Evolutionary conservation across 345 rosid species (phyloP).

Genomic region (Brassica incana): DNA sequence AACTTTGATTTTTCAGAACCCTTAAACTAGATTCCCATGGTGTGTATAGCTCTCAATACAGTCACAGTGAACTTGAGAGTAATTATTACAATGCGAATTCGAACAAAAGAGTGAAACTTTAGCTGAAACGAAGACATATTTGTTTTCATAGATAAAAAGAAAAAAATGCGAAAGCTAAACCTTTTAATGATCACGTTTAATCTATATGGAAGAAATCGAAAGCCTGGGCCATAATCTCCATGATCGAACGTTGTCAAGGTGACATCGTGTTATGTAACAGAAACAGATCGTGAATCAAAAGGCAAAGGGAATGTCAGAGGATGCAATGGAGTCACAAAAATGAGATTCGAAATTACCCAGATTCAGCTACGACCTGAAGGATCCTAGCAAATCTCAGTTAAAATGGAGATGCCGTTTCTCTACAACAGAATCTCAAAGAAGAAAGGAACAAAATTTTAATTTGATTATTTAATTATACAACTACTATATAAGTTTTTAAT

Average conservation of each 20-base stretch:
- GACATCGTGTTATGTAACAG: neutral
- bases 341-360: constrained; percentile 34
- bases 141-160: constrained; percentile 17
- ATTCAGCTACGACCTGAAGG: constrained; percentile 28
- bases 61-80: constrained; percentile 1
- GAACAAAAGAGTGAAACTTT: constrained; percentile 6
- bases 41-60: neutral
- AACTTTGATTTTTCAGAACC: neutral
- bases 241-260: constrained; percentile 3
- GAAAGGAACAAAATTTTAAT: constrained; percentile 15
- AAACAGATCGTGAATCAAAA: constrained; percentile 20
- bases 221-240: neutral
- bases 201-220: neutral
- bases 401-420: constrained; percentile 27
- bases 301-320: constrained; percentile 1
- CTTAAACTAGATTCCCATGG: neutral
- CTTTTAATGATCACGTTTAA: neutral
- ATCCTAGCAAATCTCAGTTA: constrained; percentile 16
- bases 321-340: neutral
- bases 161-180: neutral
- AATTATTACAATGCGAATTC: constrained; percentile 7
- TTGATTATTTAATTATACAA: neutral
- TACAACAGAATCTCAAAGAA: constrained; percentile 18
- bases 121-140: constrained; percentile 5
- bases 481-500: neutral